Evolutionary conservation across 345 rosid species (phyloP).

Genomic region (Aquilaria sinensis): DNA sequence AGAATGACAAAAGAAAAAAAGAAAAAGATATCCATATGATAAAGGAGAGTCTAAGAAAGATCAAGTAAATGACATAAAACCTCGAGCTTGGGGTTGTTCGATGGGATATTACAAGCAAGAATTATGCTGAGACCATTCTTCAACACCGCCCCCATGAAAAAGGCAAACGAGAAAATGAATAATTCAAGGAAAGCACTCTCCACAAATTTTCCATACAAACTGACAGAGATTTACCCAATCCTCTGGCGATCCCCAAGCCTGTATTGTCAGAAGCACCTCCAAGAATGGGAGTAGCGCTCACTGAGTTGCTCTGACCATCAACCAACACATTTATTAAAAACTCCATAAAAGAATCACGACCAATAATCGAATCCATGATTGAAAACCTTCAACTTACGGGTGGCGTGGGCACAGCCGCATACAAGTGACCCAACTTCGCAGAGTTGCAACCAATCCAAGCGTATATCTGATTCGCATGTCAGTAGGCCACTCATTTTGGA

Average conservation of each 20-base stretch:
- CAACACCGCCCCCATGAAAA: constrained; percentile 37
- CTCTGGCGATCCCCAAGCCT: constrained; percentile 84
- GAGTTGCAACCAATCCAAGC: constrained; percentile 85
- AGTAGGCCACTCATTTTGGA: too few relatives aligned
- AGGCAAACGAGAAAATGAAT: not conserved
- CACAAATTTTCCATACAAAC: not conserved
- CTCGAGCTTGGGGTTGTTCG: constrained; percentile 83
- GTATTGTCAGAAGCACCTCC: constrained; percentile 85
- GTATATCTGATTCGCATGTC: constrained; percentile 38
- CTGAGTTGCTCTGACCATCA: constrained; percentile 47
- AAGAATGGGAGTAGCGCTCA: constrained; percentile 64
- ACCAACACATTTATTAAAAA: not conserved
- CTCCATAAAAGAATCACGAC: not conserved
- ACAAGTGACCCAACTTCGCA: constrained; percentile 56
- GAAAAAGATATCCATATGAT: not conserved
- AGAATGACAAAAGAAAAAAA: not conserved
- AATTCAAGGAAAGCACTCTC: not conserved
- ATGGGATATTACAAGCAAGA: constrained; percentile 81
- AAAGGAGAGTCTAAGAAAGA: not conserved
- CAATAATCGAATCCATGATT: not conserved
- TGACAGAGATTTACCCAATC: constrained; percentile 46
- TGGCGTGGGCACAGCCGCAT: constrained; percentile 79
- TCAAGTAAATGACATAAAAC: constrained; percentile 20
- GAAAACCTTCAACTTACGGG: constrained; percentile 34
- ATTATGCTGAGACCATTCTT: constrained; percentile 78